A percentile compares a stretch with the other conserved stretches of the same genome.
phyloP scores from a whole-genome alignment of 306 rosid genomes.

The Parietaria judaica region DNA sequence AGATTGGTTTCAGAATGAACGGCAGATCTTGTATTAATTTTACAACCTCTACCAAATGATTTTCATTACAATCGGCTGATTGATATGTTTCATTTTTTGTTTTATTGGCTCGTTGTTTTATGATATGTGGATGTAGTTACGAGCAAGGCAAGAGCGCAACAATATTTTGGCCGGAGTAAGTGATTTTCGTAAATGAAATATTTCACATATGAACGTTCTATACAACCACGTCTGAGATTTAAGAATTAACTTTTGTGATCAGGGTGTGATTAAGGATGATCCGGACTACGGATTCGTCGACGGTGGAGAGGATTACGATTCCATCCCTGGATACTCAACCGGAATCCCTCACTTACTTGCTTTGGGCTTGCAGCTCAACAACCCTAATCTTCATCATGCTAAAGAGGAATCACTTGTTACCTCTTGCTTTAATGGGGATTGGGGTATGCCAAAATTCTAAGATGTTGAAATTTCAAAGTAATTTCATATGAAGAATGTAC shows the following conservation, averaged over 20 bases:
- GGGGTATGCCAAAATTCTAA: conserved; percentile 5
- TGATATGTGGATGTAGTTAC: no score
- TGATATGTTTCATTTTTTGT: no score
- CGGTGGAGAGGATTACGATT: conserved; percentile 42
- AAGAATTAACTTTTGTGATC: not conserved
- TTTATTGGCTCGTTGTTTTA: no score
- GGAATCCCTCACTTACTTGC: conserved; percentile 57
- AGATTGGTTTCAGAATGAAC: no score
- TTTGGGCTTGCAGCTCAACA: conserved; percentile 42
- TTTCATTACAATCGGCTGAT: no score
- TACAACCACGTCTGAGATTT: no score
- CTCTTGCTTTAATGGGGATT: conserved; percentile 44
- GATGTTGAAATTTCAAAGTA: not conserved
- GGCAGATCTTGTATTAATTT: no score
- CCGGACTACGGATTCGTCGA: conserved; percentile 52
- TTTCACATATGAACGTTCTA: no score
- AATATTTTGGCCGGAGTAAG: no score
- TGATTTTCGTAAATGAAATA: no score
- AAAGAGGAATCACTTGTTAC: conserved; percentile 51
- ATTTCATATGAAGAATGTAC: not conserved
- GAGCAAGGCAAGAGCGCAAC: no score
- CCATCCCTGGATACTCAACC: conserved; percentile 51
- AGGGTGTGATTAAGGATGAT: conserved; percentile 48
- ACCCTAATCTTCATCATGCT: conserved; percentile 32
- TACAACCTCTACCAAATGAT: no score